Evolutionary conservation across 768 basidiomycete species (phyloP).

Genomic region (Podaxis sp.): DNA sequence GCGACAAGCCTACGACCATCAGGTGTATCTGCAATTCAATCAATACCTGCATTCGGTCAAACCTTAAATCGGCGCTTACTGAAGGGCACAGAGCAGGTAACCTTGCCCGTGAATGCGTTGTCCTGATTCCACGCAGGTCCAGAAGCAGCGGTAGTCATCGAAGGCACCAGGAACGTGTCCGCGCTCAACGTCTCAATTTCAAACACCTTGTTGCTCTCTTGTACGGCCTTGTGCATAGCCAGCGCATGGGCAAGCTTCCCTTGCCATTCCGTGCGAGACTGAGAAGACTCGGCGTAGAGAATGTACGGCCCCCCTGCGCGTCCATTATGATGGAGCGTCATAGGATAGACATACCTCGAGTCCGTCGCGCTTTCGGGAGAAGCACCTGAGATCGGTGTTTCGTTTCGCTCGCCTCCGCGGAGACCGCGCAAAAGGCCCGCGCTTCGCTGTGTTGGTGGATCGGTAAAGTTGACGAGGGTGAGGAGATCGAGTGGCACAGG

Average conservation of each 20-base stretch:
- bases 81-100: conserved; percentile 94
- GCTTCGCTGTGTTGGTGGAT: conserved; percentile 67
- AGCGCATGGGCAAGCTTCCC: conserved; percentile 89
- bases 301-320: conserved; percentile 81
- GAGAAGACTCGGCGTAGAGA: conserved; percentile 76
- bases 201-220: conserved; percentile 94
- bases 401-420: conserved; percentile 38
- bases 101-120: conserved; percentile 72
- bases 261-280: conserved; percentile 81
- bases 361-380: conserved; percentile 33
- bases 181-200: conserved; percentile 87
- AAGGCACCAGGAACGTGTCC: conserved; percentile 82
- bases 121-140: conserved; percentile 67
- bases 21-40: conserved; percentile 73
- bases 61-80: conserved; percentile 41
- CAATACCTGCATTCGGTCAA: background rate
- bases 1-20: conserved; percentile 84
- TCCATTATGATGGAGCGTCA: conserved; percentile 85
- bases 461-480: conserved; percentile 77
- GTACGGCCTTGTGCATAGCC: conserved; percentile 79
- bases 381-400: conserved; percentile 14
- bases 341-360: conserved; percentile 76
- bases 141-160: conserved; percentile 43
- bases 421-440: conserved; percentile 63
- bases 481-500: conserved; percentile 92